phyloP scores from a whole-genome alignment of 805 yeast genomes.

The Zygoascus flipseniorum region DNA sequence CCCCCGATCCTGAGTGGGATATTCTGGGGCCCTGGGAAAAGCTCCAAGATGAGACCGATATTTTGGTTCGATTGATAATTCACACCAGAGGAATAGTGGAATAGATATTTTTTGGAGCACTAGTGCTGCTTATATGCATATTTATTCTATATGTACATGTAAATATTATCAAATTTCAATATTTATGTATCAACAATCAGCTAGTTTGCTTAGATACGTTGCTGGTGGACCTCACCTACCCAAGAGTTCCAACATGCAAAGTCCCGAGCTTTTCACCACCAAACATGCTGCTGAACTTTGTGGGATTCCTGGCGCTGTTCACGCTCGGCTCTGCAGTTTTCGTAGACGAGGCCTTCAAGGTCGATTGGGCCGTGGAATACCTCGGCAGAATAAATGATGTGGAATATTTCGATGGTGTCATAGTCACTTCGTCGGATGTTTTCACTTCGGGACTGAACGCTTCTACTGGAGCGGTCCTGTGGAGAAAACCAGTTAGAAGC shows the following conservation, averaged over 20 bases:
- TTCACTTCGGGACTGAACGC: slow-evolving; percentile 3
- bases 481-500: slow-evolving; percentile 1
- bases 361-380: slow-evolving; percentile 26
- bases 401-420: slow-evolving; percentile 8
- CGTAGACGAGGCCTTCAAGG: slow-evolving; percentile 26
- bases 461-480: slow-evolving; percentile 1
- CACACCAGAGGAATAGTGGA: slow-evolving; percentile 12
- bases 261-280: not conserved
- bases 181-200: too few species aligned
- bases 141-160: too few species aligned
- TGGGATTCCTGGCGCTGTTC: not conserved
- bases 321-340: slow-evolving; percentile 21
- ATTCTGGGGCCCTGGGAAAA: slow-evolving; percentile 17
- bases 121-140: too few species aligned
- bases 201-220: too few species aligned
- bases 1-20: slow-evolving; percentile 14
- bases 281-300: not conserved
- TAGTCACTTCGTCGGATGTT: slow-evolving; percentile 8
- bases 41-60: slow-evolving; percentile 18
- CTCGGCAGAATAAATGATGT: slow-evolving; percentile 18
- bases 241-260: not conserved
- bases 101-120: not conserved
- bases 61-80: slow-evolving; percentile 17
- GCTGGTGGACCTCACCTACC: too few species aligned
- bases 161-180: too few species aligned